Evolutionary conservation across 495 filamentous ascomycete genomes (phyloP).

Genomic region (Talaromyces adpressus): DNA sequence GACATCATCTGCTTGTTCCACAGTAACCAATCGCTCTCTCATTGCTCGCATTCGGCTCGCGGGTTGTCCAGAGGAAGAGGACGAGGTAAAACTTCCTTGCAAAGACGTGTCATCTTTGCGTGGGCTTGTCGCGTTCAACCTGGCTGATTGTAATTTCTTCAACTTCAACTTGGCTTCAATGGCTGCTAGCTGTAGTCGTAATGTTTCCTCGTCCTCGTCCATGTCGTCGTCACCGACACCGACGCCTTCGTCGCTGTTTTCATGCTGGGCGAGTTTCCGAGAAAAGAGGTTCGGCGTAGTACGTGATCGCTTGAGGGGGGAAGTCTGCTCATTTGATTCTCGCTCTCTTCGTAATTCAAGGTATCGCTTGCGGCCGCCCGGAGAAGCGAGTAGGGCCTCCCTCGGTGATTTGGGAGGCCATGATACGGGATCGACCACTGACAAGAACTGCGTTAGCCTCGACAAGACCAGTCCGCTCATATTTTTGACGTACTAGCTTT

Average conservation of each 20-base stretch:
- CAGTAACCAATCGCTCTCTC: background rate
- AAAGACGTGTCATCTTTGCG: slow-evolving; percentile 14
- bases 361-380: slow-evolving; percentile 56
- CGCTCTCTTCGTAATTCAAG: slow-evolving; percentile 50
- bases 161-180: slow-evolving; percentile 85
- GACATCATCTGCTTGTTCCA: slow-evolving; percentile 15
- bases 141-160: slow-evolving; percentile 69
- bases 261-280: slow-evolving; percentile 8
- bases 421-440: slow-evolving; percentile 43
- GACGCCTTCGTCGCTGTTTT: slow-evolving; percentile 26
- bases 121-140: slow-evolving; percentile 14
- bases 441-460: background rate
- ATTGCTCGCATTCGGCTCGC: background rate
- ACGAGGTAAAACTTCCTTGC: slow-evolving; percentile 14
- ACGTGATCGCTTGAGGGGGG: slow-evolving; percentile 50
- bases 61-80: slow-evolving; percentile 12
- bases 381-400: slow-evolving; percentile 75
- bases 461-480: background rate
- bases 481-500: background rate
- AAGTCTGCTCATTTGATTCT: slow-evolving; percentile 49
- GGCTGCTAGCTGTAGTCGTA: slow-evolving; percentile 73
- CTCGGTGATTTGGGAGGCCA: slow-evolving; percentile 88
- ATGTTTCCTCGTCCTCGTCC: slow-evolving; percentile 81
- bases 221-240: slow-evolving; percentile 30
- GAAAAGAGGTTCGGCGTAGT: slow-evolving; percentile 32